Evolutionary conservation across 306 rosid species (phyloP).

Genomic region (Lathyrus oleraceus): DNA sequence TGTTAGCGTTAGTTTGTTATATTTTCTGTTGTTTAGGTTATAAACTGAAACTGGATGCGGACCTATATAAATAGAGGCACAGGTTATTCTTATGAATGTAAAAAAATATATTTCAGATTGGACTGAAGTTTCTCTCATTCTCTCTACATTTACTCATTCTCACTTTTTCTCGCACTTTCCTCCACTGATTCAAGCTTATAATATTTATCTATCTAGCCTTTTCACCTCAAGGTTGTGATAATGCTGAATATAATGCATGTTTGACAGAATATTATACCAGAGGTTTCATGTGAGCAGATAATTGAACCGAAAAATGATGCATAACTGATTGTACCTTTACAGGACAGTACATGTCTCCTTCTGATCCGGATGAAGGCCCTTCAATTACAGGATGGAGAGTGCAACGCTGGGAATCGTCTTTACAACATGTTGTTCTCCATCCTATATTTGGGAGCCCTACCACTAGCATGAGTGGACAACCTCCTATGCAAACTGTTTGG

Average conservation of each 20-base stretch:
- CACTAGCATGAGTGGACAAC: slow-evolving; percentile 91
- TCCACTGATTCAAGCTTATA: background rate
- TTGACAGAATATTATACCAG: slow-evolving; percentile 21
- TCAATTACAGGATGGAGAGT: slow-evolving; percentile 99
- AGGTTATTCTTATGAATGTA: background rate
- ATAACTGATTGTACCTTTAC: slow-evolving; percentile 45
- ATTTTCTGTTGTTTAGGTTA: background rate
- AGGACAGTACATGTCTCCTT: slow-evolving; percentile 99
- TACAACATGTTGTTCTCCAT: slow-evolving; percentile 92
- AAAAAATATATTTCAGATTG: background rate
- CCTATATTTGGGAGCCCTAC: slow-evolving; percentile 96
- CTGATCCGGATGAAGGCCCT: slow-evolving; percentile 99
- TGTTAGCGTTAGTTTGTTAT: background rate
- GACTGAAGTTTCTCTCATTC: slow-evolving; percentile 1
- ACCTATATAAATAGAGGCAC: background rate
- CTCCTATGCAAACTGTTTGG: slow-evolving; percentile 99
- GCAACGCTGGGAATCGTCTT: slow-evolving; percentile 99
- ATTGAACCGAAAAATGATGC: slow-evolving; percentile 26
- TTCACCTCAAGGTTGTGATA: slow-evolving; percentile 22
- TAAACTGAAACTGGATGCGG: background rate
- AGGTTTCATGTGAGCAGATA: slow-evolving; percentile 14
- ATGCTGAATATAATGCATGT: slow-evolving; percentile 25
- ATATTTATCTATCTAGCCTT: slow-evolving; percentile 13
- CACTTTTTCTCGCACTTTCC: background rate
- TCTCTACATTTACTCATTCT: background rate